These are phyloP conservation scores for Geotrichum europaeum DNA, from an alignment of 1,139 yeast genomes.

Conservation along the genomic window DNA sequence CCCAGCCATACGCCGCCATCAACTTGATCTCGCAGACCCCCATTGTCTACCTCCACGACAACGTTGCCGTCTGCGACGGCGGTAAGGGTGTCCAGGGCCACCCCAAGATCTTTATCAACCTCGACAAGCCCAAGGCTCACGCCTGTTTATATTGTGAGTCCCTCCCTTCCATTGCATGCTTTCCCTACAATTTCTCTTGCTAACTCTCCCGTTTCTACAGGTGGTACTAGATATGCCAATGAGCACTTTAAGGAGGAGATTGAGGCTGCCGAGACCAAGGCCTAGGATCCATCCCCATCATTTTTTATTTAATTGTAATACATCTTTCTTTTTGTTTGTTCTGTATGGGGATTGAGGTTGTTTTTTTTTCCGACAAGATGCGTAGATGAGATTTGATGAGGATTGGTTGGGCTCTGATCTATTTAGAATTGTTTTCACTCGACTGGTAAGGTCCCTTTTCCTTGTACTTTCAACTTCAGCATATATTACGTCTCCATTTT, in stretches of 20 bases:
- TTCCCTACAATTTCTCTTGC: neutral
- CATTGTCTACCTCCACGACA: slow-evolving; percentile 53
- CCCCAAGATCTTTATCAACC: slow-evolving; percentile 75
- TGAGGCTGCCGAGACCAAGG: slow-evolving; percentile 15
- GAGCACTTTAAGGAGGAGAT: slow-evolving; percentile 13
- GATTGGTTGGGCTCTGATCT: too few relatives aligned
- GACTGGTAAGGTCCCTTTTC: too few relatives aligned
- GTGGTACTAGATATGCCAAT: slow-evolving; percentile 17
- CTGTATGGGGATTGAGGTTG: neutral
- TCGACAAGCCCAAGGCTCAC: slow-evolving; percentile 66
- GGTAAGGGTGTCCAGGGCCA: slow-evolving; percentile 77
- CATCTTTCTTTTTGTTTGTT: neutral
- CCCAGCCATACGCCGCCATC: slow-evolving; percentile 79
- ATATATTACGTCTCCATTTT: too few relatives aligned
- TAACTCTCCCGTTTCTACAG: slow-evolving; percentile 3
- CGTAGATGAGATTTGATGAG: neutral
- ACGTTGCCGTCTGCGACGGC: slow-evolving; percentile 80
- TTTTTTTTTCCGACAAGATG: neutral
- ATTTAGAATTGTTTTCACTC: too few relatives aligned
- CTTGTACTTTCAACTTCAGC: too few relatives aligned
- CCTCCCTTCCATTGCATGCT: neutral
- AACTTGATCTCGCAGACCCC: slow-evolving; percentile 76
- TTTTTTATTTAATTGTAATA: neutral
- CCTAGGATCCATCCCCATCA: slow-evolving; percentile 1
- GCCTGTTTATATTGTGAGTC: slow-evolving; percentile 67